A percentile compares a stretch with the other conserved stretches of the same genome.
Evolutionary conservation across 768 basidiomycete species (phyloP).

Genomic region (Boletus edulis): DNA sequence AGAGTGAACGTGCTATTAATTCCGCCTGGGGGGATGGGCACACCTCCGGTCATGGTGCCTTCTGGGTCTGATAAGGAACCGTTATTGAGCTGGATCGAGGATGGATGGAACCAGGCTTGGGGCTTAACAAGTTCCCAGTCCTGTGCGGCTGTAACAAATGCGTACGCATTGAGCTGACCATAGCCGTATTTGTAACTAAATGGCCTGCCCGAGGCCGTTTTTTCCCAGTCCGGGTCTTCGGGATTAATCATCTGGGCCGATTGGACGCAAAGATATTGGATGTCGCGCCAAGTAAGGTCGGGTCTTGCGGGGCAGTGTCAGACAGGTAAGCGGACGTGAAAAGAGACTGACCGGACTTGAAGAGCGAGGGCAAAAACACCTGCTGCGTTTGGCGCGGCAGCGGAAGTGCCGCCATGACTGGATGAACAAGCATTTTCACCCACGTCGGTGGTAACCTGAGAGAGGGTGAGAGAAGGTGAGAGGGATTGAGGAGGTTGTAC

Average conservation of each 20-base stretch:
- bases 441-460: constrained; percentile 90
- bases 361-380: constrained; percentile 92
- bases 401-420: constrained; percentile 93
- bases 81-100: constrained; percentile 62
- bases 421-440: constrained; percentile 80
- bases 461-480: constrained; percentile 13
- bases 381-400: constrained; percentile 94
- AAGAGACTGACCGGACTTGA: constrained; percentile 64
- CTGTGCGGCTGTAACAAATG: constrained; percentile 77
- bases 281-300: constrained; percentile 94
- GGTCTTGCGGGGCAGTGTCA: constrained; percentile 50
- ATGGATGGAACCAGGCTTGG: constrained; percentile 84
- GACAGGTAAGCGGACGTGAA: constrained; percentile 2
- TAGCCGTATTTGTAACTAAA: constrained; percentile 96
- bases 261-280: constrained; percentile 85
- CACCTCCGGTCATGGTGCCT: constrained; percentile 56
- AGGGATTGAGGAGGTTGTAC: constrained; percentile 30
- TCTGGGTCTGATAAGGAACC: constrained; percentile 51
- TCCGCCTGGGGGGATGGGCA: constrained; percentile 63
- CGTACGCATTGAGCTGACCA: constrained; percentile 82
- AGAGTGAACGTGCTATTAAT: constrained; percentile 62
- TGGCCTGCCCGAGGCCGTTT: constrained; percentile 47
- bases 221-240: constrained; percentile 94
- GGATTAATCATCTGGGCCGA: constrained; percentile 77
- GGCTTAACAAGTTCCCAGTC: constrained; percentile 89